A percentile compares a stretch with the other conserved stretches of the same genome.
These are phyloP conservation scores for Curvularia eragrostidis DNA, from an alignment of 2,329 filamentous ascomycete species.

Conservation along the genomic window DNA sequence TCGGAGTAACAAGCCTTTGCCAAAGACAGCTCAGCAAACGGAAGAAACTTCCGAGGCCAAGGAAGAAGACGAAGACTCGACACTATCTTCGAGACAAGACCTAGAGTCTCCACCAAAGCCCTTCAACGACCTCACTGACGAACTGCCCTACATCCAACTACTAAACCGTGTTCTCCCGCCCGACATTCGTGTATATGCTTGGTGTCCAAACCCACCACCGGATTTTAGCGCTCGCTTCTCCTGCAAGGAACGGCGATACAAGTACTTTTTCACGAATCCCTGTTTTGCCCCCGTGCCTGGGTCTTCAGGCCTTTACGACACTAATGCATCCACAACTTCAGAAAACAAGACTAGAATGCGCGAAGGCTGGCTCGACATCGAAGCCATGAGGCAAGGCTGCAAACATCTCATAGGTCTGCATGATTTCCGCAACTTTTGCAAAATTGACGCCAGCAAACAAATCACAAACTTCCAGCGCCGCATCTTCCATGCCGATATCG, in stretches of 20 bases:
- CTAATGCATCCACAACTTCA: conserved; percentile 3
- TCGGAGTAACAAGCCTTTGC: conserved; percentile 75
- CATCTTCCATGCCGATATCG: conserved; percentile 82
- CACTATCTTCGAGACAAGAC: conserved; percentile 15
- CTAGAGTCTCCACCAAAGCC: conserved; percentile 35
- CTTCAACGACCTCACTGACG: conserved; percentile 75
- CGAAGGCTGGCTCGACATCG: conserved; percentile 82
- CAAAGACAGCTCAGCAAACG: conserved; percentile 19
- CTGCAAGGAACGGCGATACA: conserved; percentile 88
- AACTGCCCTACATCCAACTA: conserved; percentile 81
- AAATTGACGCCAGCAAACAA: conserved; percentile 88
- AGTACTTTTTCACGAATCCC: conserved; percentile 97
- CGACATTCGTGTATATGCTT: conserved; percentile 89
- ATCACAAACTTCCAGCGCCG: conserved; percentile 80
- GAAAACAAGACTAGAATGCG: conserved; percentile 25
- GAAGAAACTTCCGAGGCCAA: conserved; percentile 8
- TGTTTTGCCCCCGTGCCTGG: conserved; percentile 75
- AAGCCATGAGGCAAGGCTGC: conserved; percentile 83
- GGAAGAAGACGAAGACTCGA: conserved; percentile 3
- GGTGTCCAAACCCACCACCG: conserved; percentile 82
- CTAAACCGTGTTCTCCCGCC: conserved; percentile 87
- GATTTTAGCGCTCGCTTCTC: conserved; percentile 92
- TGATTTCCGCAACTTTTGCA: conserved; percentile 98
- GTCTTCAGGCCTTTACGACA: conserved; percentile 56
- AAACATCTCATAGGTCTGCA: conserved; percentile 80